Conservation (phyloP, 2,329 filamentous ascomycete species). For the Ceratocystis papillata region DNA sequence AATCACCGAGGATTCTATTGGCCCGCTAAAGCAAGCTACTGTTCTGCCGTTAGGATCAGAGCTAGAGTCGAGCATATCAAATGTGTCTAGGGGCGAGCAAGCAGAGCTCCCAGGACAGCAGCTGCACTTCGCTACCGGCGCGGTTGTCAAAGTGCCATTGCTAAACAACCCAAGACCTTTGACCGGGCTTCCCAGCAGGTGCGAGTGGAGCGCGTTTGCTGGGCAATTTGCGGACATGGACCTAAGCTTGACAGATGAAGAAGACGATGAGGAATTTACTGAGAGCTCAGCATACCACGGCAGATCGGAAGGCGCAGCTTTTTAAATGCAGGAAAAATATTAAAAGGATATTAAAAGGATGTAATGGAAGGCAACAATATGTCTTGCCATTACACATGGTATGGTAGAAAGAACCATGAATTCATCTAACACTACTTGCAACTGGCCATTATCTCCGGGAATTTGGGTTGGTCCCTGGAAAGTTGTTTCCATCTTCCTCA, state of each 20-base stretch:
- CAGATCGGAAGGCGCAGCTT: not conserved
- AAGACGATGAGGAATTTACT: not conserved
- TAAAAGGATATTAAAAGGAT: slow-evolving; percentile 1
- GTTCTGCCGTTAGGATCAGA: not conserved
- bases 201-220: not conserved
- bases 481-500: slow-evolving; percentile 22
- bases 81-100: not conserved
- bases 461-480: slow-evolving; percentile 21
- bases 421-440: not conserved
- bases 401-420: not conserved
- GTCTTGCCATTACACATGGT: no score
- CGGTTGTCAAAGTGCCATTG: not conserved
- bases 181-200: not conserved
- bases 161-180: not conserved
- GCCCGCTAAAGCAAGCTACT: not conserved
- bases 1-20: not conserved
- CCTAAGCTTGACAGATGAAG: not conserved
- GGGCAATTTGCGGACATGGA: not conserved
- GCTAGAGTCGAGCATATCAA: not conserved
- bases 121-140: not conserved
- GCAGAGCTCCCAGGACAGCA: not conserved
- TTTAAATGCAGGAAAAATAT: not conserved
- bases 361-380: not conserved
- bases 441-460: not conserved
- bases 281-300: not conserved